Conservation (phyloP, 805 yeast species). For the Starmerella khaoyaiensis region DNA sequence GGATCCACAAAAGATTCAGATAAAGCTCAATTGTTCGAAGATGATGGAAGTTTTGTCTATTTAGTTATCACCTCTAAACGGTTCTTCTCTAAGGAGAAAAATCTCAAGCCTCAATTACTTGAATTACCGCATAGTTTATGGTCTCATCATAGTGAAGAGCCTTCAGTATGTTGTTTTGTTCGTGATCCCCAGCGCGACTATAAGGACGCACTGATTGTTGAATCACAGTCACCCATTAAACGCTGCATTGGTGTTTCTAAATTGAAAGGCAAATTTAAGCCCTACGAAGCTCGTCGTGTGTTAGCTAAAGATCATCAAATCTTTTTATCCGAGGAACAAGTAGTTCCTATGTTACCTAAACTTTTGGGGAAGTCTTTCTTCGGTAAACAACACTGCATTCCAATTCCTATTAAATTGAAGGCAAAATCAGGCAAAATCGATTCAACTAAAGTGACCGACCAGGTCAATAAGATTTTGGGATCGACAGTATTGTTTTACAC, state of each 20-base stretch:
- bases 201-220: conserved; percentile 28
- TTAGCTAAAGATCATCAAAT: conserved; percentile 55
- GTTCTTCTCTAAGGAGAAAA: conserved; percentile 45
- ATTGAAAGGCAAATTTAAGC: conserved; percentile 71
- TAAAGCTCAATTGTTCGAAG: conserved; percentile 42
- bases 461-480: conserved; percentile 43
- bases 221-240: conserved; percentile 22
- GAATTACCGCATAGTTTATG: conserved; percentile 36
- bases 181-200: conserved; percentile 45
- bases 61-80: conserved; percentile 55
- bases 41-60: conserved; percentile 38
- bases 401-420: conserved; percentile 36
- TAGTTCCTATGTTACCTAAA: conserved; percentile 69
- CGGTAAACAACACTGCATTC: conserved; percentile 52
- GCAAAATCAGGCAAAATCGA: conserved; percentile 32
- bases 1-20: conserved; percentile 27
- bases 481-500: conserved; percentile 57
- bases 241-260: conserved; percentile 59
- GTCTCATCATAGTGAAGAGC: conserved; percentile 30
- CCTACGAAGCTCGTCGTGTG: conserved; percentile 77
- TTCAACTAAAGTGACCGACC: conserved; percentile 40
- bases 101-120: conserved; percentile 33
- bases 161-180: conserved; percentile 51
- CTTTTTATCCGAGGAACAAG: conserved; percentile 73
- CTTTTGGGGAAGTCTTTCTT: conserved; percentile 71